Percentiles rank a stretch among this genome's conserved stretches.
Evolutionary conservation across 1,284 basidiomycete species (phyloP).

Genomic region (Melampsora americana): DNA sequence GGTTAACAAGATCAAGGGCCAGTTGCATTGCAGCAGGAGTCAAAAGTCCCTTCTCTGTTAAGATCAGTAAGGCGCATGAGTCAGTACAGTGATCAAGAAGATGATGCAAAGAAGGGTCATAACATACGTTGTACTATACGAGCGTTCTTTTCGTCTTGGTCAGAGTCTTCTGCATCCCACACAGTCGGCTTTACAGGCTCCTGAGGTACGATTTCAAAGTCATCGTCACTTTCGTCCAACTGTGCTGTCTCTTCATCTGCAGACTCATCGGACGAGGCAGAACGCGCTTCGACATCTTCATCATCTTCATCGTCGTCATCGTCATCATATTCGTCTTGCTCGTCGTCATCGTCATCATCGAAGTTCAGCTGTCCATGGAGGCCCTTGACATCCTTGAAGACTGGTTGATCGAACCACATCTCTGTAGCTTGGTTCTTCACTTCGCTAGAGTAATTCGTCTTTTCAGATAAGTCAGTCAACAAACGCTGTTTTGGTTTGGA

Average conservation of each 20-base stretch:
- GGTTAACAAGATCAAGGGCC: slow-evolving; percentile 88
- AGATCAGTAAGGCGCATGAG: slow-evolving; percentile 6
- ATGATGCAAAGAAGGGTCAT: not conserved
- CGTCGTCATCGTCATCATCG: slow-evolving; percentile 58
- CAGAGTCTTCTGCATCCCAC: slow-evolving; percentile 42
- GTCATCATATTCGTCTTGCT: slow-evolving; percentile 55
- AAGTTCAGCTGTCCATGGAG: slow-evolving; percentile 59
- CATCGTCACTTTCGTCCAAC: slow-evolving; percentile 55
- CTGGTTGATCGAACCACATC: slow-evolving; percentile 92
- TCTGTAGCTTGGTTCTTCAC: slow-evolving; percentile 58
- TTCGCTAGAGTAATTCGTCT: slow-evolving; percentile 46
- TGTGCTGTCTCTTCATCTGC: slow-evolving; percentile 51
- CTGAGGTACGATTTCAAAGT: slow-evolving; percentile 45
- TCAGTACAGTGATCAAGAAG: not conserved
- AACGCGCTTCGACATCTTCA: slow-evolving; percentile 49
- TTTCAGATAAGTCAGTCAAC: slow-evolving; percentile 47
- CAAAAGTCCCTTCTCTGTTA: slow-evolving; percentile 73
- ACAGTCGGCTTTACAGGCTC: slow-evolving; percentile 21
- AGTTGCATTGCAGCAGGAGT: slow-evolving; percentile 90
- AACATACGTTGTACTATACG: slow-evolving; percentile 67
- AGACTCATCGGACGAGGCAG: slow-evolving; percentile 50
- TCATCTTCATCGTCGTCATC: slow-evolving; percentile 56
- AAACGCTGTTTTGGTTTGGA: slow-evolving; percentile 44
- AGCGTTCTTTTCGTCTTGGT: slow-evolving; percentile 47
- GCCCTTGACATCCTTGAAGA: slow-evolving; percentile 73